Evolutionary conservation across 306 rosid species (phyloP).

Genomic region (Styphnolobium japonicum): DNA sequence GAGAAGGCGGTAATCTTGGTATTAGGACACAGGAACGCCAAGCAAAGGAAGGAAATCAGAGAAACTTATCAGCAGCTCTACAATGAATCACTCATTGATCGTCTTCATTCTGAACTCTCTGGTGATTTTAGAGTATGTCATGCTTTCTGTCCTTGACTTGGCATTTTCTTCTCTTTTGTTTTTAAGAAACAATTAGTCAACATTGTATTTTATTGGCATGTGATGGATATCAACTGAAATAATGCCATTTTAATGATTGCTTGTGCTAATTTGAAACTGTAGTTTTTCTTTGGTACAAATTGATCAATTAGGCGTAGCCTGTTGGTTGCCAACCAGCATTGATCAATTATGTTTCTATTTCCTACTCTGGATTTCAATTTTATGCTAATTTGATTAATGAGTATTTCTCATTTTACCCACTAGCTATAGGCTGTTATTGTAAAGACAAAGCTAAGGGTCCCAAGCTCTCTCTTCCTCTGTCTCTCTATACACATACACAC

Average conservation of each 20-base stretch:
- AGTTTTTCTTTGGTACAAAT: not conserved
- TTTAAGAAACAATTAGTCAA: not conserved
- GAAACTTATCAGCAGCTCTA: constrained; percentile 78
- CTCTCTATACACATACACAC: not conserved
- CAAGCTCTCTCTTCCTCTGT: not conserved
- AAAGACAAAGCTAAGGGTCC: not conserved
- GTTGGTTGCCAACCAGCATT: not conserved
- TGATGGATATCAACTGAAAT: constrained; percentile 10
- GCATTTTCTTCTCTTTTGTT: not conserved
- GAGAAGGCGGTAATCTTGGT: constrained; percentile 61
- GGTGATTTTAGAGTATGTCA: constrained; percentile 81
- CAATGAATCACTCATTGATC: constrained; percentile 66
- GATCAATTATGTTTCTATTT: not conserved
- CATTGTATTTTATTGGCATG: not conserved
- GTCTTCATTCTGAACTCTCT: constrained; percentile 69
- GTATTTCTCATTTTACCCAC: not conserved
- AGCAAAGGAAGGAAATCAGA: constrained; percentile 64
- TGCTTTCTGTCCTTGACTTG: not conserved
- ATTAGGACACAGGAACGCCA: constrained; percentile 77
- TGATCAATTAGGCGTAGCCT: not conserved
- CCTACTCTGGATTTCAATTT: constrained; percentile 3
- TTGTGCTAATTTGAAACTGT: constrained; percentile 2
- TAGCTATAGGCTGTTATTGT: not conserved
- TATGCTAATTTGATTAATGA: not conserved
- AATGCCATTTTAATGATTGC: constrained; percentile 1